A percentile compares a stretch with the other conserved stretches of the same genome.
phyloP scores from a whole-genome alignment of 257 asterid genomes.

The Asclepias syriaca region DNA sequence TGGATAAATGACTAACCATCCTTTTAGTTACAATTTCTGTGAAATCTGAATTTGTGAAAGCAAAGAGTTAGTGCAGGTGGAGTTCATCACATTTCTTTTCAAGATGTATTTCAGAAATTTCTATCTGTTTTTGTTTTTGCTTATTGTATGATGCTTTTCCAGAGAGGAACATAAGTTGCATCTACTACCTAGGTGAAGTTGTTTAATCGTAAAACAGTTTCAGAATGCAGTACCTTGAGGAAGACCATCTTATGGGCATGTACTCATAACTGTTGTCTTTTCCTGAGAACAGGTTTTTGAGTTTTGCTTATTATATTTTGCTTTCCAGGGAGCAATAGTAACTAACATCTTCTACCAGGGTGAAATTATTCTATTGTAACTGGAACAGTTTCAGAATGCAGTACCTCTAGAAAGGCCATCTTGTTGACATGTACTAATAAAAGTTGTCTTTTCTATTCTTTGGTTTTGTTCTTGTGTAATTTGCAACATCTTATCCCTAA shows the following conservation, averaged over 20 bases:
- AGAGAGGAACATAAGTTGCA: background rate
- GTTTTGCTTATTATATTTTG: background rate
- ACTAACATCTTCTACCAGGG: background rate
- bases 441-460: background rate
- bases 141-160: background rate
- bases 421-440: background rate
- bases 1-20: background rate
- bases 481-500: conserved; percentile 4
- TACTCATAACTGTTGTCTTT: background rate
- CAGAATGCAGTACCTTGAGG: background rate
- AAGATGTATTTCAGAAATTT: background rate
- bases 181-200: background rate
- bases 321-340: background rate
- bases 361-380: background rate
- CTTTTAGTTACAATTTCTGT: background rate
- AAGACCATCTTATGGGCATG: background rate
- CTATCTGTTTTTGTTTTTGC: background rate
- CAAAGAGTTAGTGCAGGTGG: background rate
- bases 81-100: background rate
- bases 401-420: background rate
- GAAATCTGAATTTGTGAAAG: background rate
- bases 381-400: background rate
- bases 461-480: background rate
- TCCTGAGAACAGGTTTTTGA: background rate
- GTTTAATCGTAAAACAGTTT: background rate